Evolutionary conservation across 257 asterid species (phyloP).

Genomic region (Misopates orontium): DNA sequence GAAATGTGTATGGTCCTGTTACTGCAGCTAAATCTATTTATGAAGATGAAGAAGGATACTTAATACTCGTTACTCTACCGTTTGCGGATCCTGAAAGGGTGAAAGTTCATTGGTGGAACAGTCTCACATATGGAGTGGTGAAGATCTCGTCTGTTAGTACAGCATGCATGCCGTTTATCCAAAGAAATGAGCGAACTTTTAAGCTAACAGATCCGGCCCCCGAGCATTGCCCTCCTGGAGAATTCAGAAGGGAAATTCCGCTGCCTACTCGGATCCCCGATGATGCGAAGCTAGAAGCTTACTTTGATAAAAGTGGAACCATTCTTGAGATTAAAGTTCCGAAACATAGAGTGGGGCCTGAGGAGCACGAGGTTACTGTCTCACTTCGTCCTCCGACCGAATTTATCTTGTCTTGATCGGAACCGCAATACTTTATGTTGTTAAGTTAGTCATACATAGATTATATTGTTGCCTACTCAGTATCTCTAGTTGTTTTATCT

Average conservation of each 20-base stretch:
- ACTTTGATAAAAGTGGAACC: constrained; percentile 65
- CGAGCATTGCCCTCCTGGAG: constrained; percentile 78
- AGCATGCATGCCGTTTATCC: constrained; percentile 57
- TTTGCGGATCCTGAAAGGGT: constrained; percentile 51
- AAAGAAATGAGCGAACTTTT: constrained; percentile 60
- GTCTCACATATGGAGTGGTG: constrained; percentile 59
- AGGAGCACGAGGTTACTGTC: constrained; percentile 80
- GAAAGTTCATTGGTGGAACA: constrained; percentile 62
- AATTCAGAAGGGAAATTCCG: constrained; percentile 64
- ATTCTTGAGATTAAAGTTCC: constrained; percentile 77
- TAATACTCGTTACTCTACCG: constrained; percentile 48
- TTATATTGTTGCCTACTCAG: constrained; percentile 19
- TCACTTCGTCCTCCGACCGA: constrained; percentile 77
- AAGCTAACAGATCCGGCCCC: constrained; percentile 73
- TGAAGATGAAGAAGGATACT: constrained; percentile 61
- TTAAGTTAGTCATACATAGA: constrained; percentile 28
- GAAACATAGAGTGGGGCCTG: constrained; percentile 62
- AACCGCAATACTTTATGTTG: constrained; percentile 17
- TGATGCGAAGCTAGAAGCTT: constrained; percentile 78
- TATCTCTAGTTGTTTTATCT: constrained; percentile 17
- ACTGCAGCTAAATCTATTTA: constrained; percentile 56
- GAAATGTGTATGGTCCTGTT: constrained; percentile 48
- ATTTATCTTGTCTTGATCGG: constrained; percentile 46
- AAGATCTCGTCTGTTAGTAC: constrained; percentile 67
- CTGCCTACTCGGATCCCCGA: constrained; percentile 72